These are phyloP conservation scores for Pichia thaimueangensis DNA, from an alignment of 805 yeast genomes.

Conservation along the genomic window DNA sequence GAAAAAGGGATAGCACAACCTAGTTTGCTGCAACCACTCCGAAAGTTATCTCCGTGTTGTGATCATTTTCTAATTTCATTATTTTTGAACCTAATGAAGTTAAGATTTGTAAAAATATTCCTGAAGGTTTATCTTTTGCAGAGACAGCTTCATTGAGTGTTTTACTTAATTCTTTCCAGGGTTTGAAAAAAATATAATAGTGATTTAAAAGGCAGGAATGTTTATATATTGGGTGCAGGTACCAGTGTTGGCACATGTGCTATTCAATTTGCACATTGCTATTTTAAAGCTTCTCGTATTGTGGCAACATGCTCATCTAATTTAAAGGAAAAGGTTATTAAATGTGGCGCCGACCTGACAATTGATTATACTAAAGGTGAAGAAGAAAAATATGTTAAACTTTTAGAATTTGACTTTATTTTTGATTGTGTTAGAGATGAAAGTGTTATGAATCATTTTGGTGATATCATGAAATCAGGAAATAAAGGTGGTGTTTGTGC, in stretches of 20 bases:
- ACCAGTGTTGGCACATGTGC: conserved; percentile 59
- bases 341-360: conserved; percentile 48
- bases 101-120: conserved; percentile 32
- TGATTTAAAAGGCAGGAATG: conserved; percentile 33
- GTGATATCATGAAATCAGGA: conserved; percentile 39
- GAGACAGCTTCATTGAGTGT: conserved; percentile 63
- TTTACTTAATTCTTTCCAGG: conserved; percentile 51
- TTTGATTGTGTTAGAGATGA: conserved; percentile 61
- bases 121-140: conserved; percentile 38
- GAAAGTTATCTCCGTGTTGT: too few species aligned
- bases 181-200: conserved; percentile 9
- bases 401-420: conserved; percentile 44
- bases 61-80: conserved; percentile 42
- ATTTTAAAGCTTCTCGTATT: conserved; percentile 41
- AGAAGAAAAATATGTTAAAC: conserved; percentile 30
- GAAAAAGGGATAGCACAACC: too few species aligned
- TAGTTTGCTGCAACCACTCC: too few species aligned
- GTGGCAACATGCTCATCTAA: conserved; percentile 44
- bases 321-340: conserved; percentile 19
- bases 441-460: conserved; percentile 33
- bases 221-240: conserved; percentile 67
- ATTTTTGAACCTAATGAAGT: conserved; percentile 29
- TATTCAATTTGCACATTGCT: conserved; percentile 50
- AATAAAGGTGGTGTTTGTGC: conserved; percentile 43
- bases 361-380: conserved; percentile 51